A percentile compares a stretch with the other conserved stretches of the same genome.
These are phyloP conservation scores for Penicillium canescens DNA, from an alignment of 495 filamentous ascomycete species.

Conservation along the genomic window DNA sequence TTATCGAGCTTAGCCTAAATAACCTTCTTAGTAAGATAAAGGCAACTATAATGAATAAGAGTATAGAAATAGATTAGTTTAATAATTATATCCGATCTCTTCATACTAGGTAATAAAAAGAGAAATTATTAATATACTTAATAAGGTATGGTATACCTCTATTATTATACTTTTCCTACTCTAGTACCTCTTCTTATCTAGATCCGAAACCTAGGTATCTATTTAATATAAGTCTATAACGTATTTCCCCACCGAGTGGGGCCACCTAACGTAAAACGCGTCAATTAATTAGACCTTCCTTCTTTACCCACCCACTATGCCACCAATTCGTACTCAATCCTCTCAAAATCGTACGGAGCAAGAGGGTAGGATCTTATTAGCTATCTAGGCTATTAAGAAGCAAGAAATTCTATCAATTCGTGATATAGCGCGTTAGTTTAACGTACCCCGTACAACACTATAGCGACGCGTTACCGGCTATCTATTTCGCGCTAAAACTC, in stretches of 20 bases:
- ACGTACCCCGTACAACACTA: too few relatives aligned
- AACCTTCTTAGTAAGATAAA: conserved; percentile 2
- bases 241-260: too few relatives aligned
- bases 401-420: too few relatives aligned
- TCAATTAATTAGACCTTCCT: neutral
- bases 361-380: conserved; percentile 9
- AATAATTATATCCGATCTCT: neutral
- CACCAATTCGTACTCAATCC: neutral
- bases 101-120: neutral
- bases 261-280: too few relatives aligned
- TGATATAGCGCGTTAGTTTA: too few relatives aligned
- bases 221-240: neutral
- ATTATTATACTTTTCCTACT: neutral
- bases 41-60: neutral
- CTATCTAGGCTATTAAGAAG: conserved; percentile 8
- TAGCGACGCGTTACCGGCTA: too few relatives aligned
- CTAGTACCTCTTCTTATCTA: neutral
- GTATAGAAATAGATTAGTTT: neutral
- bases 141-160: neutral
- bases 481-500: too few relatives aligned
- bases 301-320: conserved; percentile 1
- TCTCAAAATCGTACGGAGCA: neutral
- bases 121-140: too few relatives aligned
- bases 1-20: conserved; percentile 7
- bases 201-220: neutral